A percentile compares a stretch with the other conserved stretches of the same genome.
Conservation (phyloP, 2,329 filamentous ascomycete genomes). For the Chrysosporium queenslandicum region DNA sequence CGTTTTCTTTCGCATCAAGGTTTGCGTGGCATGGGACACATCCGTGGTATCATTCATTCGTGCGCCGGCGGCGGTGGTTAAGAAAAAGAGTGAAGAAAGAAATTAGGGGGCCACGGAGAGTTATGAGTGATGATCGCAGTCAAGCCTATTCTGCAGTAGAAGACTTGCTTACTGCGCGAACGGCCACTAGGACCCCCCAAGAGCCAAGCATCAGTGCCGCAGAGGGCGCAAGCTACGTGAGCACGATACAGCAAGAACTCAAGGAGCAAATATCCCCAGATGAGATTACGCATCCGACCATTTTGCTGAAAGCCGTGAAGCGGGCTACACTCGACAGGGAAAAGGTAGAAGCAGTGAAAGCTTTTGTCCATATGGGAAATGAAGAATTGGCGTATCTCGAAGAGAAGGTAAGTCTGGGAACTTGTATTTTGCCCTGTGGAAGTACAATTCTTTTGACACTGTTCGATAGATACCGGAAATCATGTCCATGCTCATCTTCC, state of each 20-base stretch:
- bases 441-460: not conserved
- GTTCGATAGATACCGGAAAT: slow-evolving; percentile 62
- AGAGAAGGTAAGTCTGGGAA: slow-evolving; percentile 42
- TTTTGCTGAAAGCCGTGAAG: slow-evolving; percentile 59
- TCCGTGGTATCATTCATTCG: slow-evolving; percentile 90
- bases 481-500: slow-evolving; percentile 80
- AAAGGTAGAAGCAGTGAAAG: slow-evolving; percentile 73
- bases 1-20: slow-evolving; percentile 65
- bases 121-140: not conserved
- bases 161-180: slow-evolving; percentile 9
- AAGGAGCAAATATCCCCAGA: slow-evolving; percentile 40
- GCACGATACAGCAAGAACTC: slow-evolving; percentile 27
- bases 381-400: slow-evolving; percentile 68
- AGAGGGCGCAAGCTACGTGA: slow-evolving; percentile 20
- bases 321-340: slow-evolving; percentile 73
- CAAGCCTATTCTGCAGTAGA: slow-evolving; percentile 1
- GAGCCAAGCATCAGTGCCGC: slow-evolving; percentile 29
- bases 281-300: slow-evolving; percentile 55
- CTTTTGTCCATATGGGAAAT: slow-evolving; percentile 66
- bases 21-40: slow-evolving; percentile 81
- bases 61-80: slow-evolving; percentile 81
- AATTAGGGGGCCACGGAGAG: slow-evolving; percentile 10
- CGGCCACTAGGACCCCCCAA: slow-evolving; percentile 41
- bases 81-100: slow-evolving; percentile 62
- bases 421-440: not conserved